A percentile compares a stretch with the other conserved stretches of the same genome.
phyloP scores from a whole-genome alignment of 257 asterid species.

The Petunia secreta region DNA sequence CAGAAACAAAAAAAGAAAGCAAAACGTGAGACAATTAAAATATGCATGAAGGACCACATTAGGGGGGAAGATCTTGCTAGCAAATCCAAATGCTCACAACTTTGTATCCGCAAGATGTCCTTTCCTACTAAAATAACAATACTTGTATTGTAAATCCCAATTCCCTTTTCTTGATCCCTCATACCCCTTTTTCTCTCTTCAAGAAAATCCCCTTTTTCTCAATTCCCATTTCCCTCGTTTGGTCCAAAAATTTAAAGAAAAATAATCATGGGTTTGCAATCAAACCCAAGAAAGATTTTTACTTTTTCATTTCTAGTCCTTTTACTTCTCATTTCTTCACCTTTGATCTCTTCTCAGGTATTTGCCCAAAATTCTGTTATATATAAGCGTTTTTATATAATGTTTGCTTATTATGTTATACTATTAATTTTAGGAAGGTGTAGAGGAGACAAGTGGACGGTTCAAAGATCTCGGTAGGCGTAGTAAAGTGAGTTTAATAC shows the following conservation, averaged over 20 bases:
- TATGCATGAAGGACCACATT: too few species aligned
- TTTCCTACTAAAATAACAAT: not conserved
- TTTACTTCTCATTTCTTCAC: constrained; percentile 17
- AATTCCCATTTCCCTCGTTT: not conserved
- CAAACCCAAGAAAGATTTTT: not conserved
- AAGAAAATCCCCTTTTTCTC: not conserved
- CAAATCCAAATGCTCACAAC: too few species aligned
- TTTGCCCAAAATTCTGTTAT: not conserved
- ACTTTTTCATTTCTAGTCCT: not conserved
- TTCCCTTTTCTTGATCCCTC: constrained; percentile 5
- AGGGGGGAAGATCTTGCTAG: too few species aligned
- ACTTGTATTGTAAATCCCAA: constrained; percentile 5
- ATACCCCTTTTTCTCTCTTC: not conserved
- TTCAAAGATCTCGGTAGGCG: constrained; percentile 66
- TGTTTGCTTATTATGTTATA: not conserved
- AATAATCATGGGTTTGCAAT: constrained; percentile 12
- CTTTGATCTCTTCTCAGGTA: constrained; percentile 35
- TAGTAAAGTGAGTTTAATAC: constrained; percentile 55
- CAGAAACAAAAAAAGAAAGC: too few species aligned
- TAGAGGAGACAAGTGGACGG: constrained; percentile 41
- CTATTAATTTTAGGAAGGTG: not conserved
- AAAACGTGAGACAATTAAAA: too few species aligned
- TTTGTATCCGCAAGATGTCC: too few species aligned
- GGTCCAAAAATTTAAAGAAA: constrained; percentile 3
- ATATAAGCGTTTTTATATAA: not conserved